These are phyloP conservation scores for Fraxinus americana DNA, from an alignment of 257 asterid species.

Conservation along the genomic window DNA sequence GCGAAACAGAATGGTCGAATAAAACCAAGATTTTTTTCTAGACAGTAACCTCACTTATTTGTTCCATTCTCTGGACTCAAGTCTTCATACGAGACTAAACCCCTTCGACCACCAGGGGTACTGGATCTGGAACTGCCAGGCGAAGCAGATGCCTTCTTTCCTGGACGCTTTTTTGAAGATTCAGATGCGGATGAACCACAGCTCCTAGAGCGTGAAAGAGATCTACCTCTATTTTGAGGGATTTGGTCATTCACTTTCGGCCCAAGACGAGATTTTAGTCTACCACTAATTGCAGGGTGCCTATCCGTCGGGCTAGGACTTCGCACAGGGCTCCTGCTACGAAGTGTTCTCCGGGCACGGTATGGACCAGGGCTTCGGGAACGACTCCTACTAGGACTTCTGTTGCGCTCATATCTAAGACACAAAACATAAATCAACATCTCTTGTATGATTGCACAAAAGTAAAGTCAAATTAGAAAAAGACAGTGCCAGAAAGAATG, in stretches of 20 bases:
- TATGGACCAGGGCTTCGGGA: slow-evolving; percentile 74
- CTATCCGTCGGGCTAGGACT: slow-evolving; percentile 63
- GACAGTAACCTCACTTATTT: slow-evolving; percentile 25
- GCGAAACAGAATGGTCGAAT: background rate
- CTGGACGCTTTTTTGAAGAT: slow-evolving; percentile 54
- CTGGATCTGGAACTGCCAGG: slow-evolving; percentile 53
- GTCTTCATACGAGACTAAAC: slow-evolving; percentile 81
- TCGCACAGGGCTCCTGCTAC: slow-evolving; percentile 68
- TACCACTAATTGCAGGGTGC: slow-evolving; percentile 57
- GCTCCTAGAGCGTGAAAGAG: slow-evolving; percentile 61
- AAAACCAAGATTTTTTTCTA: background rate
- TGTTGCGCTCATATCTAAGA: slow-evolving; percentile 61
- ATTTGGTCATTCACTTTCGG: slow-evolving; percentile 43
- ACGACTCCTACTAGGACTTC: slow-evolving; percentile 69
- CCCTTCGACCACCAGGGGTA: slow-evolving; percentile 61
- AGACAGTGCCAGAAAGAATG: background rate
- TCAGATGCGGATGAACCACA: slow-evolving; percentile 46
- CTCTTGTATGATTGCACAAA: background rate
- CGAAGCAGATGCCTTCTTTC: slow-evolving; percentile 36
- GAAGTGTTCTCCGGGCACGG: slow-evolving; percentile 50
- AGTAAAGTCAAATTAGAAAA: background rate
- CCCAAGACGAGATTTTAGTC: slow-evolving; percentile 84
- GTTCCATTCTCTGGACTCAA: slow-evolving; percentile 59
- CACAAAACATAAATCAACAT: background rate
- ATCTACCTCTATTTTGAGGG: slow-evolving; percentile 40